These are phyloP conservation scores for Colletotrichum sp. DNA, from an alignment of 2,329 filamentous ascomycete species.

Conservation along the genomic window DNA sequence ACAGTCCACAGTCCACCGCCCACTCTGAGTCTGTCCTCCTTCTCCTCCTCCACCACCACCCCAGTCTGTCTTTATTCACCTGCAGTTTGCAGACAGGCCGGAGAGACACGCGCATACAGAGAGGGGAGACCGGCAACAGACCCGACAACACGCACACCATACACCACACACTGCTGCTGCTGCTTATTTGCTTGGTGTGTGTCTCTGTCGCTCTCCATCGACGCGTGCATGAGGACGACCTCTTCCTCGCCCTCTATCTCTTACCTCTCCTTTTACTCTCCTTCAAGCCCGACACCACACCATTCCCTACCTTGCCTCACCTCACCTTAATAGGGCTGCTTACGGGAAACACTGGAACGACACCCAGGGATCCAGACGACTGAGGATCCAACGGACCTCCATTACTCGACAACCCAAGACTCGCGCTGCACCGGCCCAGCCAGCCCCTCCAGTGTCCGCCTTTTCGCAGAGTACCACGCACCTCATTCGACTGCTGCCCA, in stretches of 20 bases:
- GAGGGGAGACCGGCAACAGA: neutral
- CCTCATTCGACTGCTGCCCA: neutral
- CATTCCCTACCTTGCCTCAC: neutral
- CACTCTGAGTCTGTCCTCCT: neutral
- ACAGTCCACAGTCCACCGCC: neutral
- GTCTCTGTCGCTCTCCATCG: neutral
- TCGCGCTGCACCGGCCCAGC: neutral
- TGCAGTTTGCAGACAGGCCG: neutral
- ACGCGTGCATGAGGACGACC: slow-evolving; percentile 5
- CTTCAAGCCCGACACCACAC: slow-evolving; percentile 1
- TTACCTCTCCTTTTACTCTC: neutral
- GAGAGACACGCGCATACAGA: neutral
- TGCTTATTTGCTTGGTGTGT: neutral
- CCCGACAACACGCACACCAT: neutral
- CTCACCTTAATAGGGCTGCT: neutral
- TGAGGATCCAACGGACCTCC: neutral
- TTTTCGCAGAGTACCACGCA: neutral
- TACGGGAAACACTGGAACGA: neutral
- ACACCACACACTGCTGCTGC: neutral
- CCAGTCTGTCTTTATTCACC: neutral
- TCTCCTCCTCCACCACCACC: neutral
- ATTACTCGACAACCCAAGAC: neutral
- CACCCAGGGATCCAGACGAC: neutral
- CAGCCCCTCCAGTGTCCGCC: neutral
- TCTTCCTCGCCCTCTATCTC: slow-evolving; percentile 4